Evolutionary conservation across 768 basidiomycete genomes (phyloP).

Genomic region (Gloeophyllum trabeum): DNA sequence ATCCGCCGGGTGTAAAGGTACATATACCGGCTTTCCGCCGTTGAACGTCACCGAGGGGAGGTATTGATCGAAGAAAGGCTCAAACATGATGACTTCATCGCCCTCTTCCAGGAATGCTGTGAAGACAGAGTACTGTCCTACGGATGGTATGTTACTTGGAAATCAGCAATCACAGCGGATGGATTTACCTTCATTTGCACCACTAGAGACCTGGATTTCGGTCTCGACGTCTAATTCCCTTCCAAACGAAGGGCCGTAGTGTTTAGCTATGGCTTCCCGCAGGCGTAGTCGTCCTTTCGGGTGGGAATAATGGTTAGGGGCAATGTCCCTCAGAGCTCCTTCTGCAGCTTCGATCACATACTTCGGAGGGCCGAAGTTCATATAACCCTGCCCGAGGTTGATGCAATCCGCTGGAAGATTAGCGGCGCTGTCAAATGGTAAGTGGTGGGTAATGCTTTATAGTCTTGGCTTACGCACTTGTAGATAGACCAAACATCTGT

Average conservation of each 20-base stretch:
- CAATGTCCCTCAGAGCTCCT: conserved; percentile 49
- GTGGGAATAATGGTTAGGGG: conserved; percentile 82
- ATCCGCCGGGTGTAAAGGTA: conserved; percentile 86
- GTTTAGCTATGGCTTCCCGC: conserved; percentile 74
- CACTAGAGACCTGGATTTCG: conserved; percentile 91
- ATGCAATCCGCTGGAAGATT: conserved; percentile 89
- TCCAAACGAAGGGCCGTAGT: conserved; percentile 58
- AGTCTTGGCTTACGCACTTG: conserved; percentile 39
- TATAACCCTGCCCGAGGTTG: conserved; percentile 86
- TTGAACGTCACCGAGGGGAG: conserved; percentile 90
- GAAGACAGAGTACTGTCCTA: conserved; percentile 91
- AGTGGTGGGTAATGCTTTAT: conserved; percentile 5
- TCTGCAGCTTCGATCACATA: conserved; percentile 73
- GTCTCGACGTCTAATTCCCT: conserved; percentile 72
- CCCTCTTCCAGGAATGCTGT: conserved; percentile 84
- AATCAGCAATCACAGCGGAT: neutral
- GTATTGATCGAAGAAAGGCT: conserved; percentile 97
- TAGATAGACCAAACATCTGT: conserved; percentile 89
- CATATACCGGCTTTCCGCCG: conserved; percentile 86
- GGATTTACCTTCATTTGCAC: conserved; percentile 86
- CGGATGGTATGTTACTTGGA: conserved; percentile 3
- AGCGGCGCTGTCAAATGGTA: conserved; percentile 41
- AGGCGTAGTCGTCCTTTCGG: conserved; percentile 83
- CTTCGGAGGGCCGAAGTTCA: conserved; percentile 81
- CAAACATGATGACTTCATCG: conserved; percentile 98